Conservation (phyloP, 495 filamentous ascomycete species). For the Cetradonia linearis region DNA sequence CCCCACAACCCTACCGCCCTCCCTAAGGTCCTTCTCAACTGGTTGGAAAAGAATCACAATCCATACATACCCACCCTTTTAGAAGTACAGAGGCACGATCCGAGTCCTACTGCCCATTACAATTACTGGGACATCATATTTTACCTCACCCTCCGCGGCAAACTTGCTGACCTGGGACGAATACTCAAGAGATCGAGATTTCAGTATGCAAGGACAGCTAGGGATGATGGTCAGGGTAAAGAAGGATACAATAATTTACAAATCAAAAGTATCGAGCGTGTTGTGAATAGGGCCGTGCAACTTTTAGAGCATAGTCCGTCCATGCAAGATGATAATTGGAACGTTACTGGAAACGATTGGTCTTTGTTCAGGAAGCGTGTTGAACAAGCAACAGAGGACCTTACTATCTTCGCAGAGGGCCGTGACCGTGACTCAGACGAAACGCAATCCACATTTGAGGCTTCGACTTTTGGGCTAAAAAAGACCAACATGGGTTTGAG, state of each 20-base stretch:
- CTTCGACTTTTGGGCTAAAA: slow-evolving; percentile 45
- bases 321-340: slow-evolving; percentile 54
- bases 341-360: slow-evolving; percentile 68
- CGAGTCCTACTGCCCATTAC: slow-evolving; percentile 59
- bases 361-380: slow-evolving; percentile 62
- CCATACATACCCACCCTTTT: slow-evolving; percentile 49
- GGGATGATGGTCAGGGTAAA: slow-evolving; percentile 47
- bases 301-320: slow-evolving; percentile 64
- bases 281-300: slow-evolving; percentile 51
- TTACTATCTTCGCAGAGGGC: slow-evolving; percentile 67
- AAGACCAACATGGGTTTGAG: slow-evolving; percentile 37
- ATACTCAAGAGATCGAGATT: slow-evolving; percentile 65
- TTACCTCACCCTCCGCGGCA: slow-evolving; percentile 57
- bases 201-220: slow-evolving; percentile 51
- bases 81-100: slow-evolving; percentile 48
- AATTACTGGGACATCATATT: slow-evolving; percentile 75
- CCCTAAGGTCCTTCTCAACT: slow-evolving; percentile 65
- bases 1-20: slow-evolving; percentile 38
- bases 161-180: slow-evolving; percentile 48
- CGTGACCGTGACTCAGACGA: slow-evolving; percentile 39
- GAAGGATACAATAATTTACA: slow-evolving; percentile 59
- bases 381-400: slow-evolving; percentile 50
- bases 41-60: slow-evolving; percentile 62
- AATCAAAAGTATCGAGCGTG: slow-evolving; percentile 60
- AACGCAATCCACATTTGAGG: slow-evolving; percentile 33